phyloP scores from a whole-genome alignment of 164 flowering plant genomes.

The Berberis thunbergii region DNA sequence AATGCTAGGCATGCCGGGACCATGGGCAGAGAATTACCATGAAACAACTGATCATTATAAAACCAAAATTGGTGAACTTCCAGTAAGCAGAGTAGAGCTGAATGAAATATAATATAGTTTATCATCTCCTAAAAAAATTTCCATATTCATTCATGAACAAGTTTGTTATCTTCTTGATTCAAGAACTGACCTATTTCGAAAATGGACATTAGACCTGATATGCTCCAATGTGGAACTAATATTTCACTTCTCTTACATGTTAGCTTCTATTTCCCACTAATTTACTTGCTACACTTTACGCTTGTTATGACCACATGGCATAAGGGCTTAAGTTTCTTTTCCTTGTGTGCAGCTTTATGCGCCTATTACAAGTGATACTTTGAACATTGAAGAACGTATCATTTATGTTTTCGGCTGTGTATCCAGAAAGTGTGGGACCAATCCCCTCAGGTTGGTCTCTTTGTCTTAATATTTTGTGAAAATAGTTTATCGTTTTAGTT shows the following conservation, averaged over 20 bases:
- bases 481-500: too few relatives aligned
- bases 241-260: constrained; percentile 75
- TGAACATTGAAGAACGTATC: constrained; percentile 56
- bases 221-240: constrained; percentile 42
- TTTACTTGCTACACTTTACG: not conserved
- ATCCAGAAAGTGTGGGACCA: constrained; percentile 42
- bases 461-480: not conserved
- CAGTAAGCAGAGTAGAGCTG: constrained; percentile 32
- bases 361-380: constrained; percentile 38
- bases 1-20: constrained; percentile 80
- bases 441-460: constrained; percentile 35
- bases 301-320: not conserved
- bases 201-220: constrained; percentile 15
- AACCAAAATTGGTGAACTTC: constrained; percentile 81
- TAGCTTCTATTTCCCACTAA: not conserved
- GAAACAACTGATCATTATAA: constrained; percentile 77
- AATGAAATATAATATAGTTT: not conserved
- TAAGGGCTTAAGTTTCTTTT: not conserved
- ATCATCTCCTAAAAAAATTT: not conserved
- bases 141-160: not conserved
- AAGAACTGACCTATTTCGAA: constrained; percentile 66
- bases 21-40: constrained; percentile 62
- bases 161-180: not conserved
- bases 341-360: constrained; percentile 53
- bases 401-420: constrained; percentile 68